Conservation (phyloP, 2,329 filamentous ascomycete genomes). For the Neoarthrinium moseri region DNA sequence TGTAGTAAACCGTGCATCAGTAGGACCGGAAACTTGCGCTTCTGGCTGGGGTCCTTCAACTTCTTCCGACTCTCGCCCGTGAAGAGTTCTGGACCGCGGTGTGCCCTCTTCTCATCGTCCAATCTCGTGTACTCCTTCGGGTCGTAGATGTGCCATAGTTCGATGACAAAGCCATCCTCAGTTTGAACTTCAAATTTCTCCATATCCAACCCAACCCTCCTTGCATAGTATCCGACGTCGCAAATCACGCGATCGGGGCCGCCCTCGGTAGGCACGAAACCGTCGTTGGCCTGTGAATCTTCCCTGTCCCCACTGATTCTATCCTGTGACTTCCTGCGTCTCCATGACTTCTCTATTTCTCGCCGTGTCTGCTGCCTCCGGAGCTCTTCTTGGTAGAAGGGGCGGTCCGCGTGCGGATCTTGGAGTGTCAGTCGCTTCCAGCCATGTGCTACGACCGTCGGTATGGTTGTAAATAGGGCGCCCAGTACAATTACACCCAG, state of each 20-base stretch:
- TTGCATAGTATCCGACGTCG: slow-evolving; percentile 82
- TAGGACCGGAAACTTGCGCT: slow-evolving; percentile 76
- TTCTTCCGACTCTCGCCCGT: slow-evolving; percentile 37
- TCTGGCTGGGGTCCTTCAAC: slow-evolving; percentile 34
- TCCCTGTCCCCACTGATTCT: slow-evolving; percentile 38
- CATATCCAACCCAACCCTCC: slow-evolving; percentile 81
- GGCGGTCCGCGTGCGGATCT: slow-evolving; percentile 59
- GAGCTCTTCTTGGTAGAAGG: slow-evolving; percentile 73
- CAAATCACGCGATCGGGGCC: slow-evolving; percentile 76
- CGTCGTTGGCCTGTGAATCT: slow-evolving; percentile 41
- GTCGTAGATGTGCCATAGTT: slow-evolving; percentile 86
- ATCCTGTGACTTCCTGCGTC: slow-evolving; percentile 36
- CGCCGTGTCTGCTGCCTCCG: slow-evolving; percentile 54
- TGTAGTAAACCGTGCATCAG: slow-evolving; percentile 88
- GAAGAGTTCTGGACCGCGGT: slow-evolving; percentile 64
- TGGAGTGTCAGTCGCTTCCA: slow-evolving; percentile 56
- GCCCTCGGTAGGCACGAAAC: slow-evolving; percentile 75
- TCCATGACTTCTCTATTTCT: slow-evolving; percentile 64
- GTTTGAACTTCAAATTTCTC: slow-evolving; percentile 85
- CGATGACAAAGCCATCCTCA: slow-evolving; percentile 89
- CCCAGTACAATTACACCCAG: slow-evolving; percentile 74
- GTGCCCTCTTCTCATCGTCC: slow-evolving; percentile 44
- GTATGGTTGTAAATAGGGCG: slow-evolving; percentile 67
- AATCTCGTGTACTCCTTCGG: slow-evolving; percentile 67
- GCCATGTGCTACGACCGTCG: slow-evolving; percentile 44